Evolutionary conservation across 805 yeast genomes (phyloP).

Genomic region (Candida insectalens): DNA sequence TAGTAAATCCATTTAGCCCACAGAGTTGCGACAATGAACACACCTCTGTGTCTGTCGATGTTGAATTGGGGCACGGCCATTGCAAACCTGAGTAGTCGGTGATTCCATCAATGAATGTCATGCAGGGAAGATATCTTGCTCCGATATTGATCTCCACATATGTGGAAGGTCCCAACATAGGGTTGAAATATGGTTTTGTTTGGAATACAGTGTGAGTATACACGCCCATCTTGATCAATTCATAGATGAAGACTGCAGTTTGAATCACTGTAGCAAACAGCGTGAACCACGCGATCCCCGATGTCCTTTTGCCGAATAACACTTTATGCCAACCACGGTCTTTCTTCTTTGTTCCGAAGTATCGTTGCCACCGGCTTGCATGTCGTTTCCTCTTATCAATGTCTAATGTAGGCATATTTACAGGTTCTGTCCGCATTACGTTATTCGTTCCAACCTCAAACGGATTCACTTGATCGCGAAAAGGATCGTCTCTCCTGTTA

Average conservation of each 20-base stretch:
- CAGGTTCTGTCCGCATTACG: too few species aligned
- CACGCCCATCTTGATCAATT: constrained; percentile 44
- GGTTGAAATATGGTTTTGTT: constrained; percentile 64
- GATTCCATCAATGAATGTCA: constrained; percentile 41
- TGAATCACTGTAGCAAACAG: constrained; percentile 34
- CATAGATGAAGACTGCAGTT: constrained; percentile 49
- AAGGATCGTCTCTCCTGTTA: too few species aligned
- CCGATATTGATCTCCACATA: constrained; percentile 61
- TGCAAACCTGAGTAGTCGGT: constrained; percentile 35
- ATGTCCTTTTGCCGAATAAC: constrained; percentile 10
- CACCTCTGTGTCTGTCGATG: constrained; percentile 41
- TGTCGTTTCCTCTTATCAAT: too few species aligned
- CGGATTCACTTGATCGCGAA: too few species aligned
- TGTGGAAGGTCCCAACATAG: constrained; percentile 70
- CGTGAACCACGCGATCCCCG: constrained; percentile 22
- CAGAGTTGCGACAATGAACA: constrained; percentile 52
- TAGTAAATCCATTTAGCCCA: constrained; percentile 42
- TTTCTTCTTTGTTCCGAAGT: too few species aligned
- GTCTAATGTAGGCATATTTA: too few species aligned
- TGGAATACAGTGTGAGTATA: constrained; percentile 59
- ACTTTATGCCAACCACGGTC: not conserved
- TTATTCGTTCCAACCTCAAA: too few species aligned
- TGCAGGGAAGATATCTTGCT: constrained; percentile 62
- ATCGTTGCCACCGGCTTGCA: too few species aligned
- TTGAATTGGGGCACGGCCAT: constrained; percentile 67